A percentile compares a stretch with the other conserved stretches of the same genome.
Conservation (phyloP, 768 basidiomycete species). For the Rhodotorula kratochvilovae region DNA sequence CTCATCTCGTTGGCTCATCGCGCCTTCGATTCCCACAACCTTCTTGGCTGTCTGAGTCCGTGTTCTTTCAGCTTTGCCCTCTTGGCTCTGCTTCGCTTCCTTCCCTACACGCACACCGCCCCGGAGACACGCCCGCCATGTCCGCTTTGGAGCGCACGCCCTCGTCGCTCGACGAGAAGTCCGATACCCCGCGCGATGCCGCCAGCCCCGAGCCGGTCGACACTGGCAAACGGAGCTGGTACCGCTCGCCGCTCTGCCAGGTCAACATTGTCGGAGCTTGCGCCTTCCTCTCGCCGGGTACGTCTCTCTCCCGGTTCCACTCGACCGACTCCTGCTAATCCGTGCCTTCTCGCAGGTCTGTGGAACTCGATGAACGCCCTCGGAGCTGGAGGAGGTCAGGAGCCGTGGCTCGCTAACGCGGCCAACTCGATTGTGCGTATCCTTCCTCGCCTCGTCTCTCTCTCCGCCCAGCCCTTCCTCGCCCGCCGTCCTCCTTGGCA, state of each 20-base stretch:
- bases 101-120: neutral
- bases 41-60: no score
- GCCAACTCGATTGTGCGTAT: slow-evolving; percentile 6
- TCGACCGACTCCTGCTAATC: neutral
- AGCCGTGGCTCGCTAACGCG: slow-evolving; percentile 20
- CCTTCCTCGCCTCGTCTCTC: no score
- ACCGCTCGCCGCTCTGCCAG: slow-evolving; percentile 2
- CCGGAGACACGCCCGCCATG: neutral
- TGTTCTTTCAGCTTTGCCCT: neutral
- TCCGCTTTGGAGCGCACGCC: neutral
- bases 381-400: neutral
- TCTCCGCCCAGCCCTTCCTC: no score
- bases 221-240: neutral
- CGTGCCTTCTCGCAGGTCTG: neutral
- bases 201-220: neutral
- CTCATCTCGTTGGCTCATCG: no score
- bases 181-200: neutral
- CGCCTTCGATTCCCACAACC: no score
- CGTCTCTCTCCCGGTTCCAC: neutral
- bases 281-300: slow-evolving; percentile 16
- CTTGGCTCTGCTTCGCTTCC: neutral
- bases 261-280: slow-evolving; percentile 7
- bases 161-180: slow-evolving; percentile 1
- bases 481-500: no score
- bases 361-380: neutral